Evolutionary conservation across 2,329 filamentous ascomycete genomes (phyloP), one percentile per base, ranked within the genome.

Genomic region (Trichoderma sp.): DNA sequence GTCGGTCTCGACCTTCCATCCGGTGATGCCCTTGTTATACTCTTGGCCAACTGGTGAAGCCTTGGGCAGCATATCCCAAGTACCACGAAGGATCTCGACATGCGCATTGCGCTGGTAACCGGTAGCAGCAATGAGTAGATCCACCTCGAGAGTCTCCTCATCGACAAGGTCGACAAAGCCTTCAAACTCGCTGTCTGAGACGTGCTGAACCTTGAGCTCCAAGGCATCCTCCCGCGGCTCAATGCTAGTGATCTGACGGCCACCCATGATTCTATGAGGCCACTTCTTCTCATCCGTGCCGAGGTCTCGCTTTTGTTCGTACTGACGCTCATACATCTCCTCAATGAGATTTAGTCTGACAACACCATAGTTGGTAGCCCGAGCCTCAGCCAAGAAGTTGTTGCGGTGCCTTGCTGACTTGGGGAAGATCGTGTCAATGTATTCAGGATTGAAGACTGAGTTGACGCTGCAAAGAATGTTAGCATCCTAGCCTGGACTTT

Each of bases 281-380:
- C 95, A 98, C 76, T 89, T 86, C 33, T 85, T 87, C 83, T 95
- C 92, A 76, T 95, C 91, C 21, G 88, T 85, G 75, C 90, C 89
- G 38, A 94, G 88, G 64, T 90, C 88, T 71, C 97, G 89, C 67
- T 92, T 91, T 85, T 98, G 96, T 74, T 95, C 89, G 85, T 98
- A 98, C 85, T 98, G 92, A 75, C 90, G 91, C 84, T 96, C 92
- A 84, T 97, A 98, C 35, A 98, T 90, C 75, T 93, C 90, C 84
- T 98, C 96, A 75, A 98, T 94, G 68, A 98, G 90, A 78, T 94
- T 91, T n/a, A 98, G 89, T 8, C 96, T 92, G 4, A 99, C 96
- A 5, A 98, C 96, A 71, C 95, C 94, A 83, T 98, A 98, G 87
- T 98, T 98, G 76, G 96, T 98, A 35, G 91, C 92, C 76, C 93